Base-by-base conservation (phyloP, 202 grass and related monocot species). In the Schoenoplectus triqueter region DNA sequence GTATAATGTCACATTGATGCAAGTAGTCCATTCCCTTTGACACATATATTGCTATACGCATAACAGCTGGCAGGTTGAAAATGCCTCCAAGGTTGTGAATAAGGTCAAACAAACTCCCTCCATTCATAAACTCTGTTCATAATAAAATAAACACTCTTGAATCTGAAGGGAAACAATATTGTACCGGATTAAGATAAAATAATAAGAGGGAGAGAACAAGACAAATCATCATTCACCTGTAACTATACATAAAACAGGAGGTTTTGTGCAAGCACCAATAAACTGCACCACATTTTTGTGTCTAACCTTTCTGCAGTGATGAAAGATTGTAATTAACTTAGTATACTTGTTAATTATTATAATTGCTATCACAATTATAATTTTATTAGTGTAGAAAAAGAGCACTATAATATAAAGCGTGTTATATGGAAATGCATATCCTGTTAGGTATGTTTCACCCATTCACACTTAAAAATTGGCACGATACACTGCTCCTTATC, bases 211-310 rank as follows among this genome's bases (percentile, higher is more conserved):
- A 13, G 44, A 0, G 21, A 60, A 62, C 41, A 21, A 70, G 49
- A 83, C 8, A 4, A 69, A 9, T 22, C 1, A 62, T 80, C 85
- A 22, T 83, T 77, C 91, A 97, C 94, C 94, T 90, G 91, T 97
- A 87, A 97, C 85, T 82, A 97, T 90, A 92, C 92, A 97, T 86
- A 94, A 89, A 82, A 88, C 79, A 69, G 91, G 94, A 87, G 92
- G 90, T 97, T 82, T 92, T 14, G 91, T 97, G 86, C 91, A 92
- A 79, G 94, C 94, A 89, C 94, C 94, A 71, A 97, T 97, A 78
- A 97, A 97, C 73, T 97, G 94, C 55, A 97, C 94, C 73, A 97
- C 94, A 87, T 97, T 94, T 88, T 90, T 97, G 87, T 97, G 94
- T 75, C 94, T 91, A 73, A 97, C 94, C 88, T 97, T 97, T 84